These are phyloP conservation scores for Colletotrichum euphorbiae DNA, from an alignment of 2,329 filamentous ascomycete genomes.

Conservation along the genomic window DNA sequence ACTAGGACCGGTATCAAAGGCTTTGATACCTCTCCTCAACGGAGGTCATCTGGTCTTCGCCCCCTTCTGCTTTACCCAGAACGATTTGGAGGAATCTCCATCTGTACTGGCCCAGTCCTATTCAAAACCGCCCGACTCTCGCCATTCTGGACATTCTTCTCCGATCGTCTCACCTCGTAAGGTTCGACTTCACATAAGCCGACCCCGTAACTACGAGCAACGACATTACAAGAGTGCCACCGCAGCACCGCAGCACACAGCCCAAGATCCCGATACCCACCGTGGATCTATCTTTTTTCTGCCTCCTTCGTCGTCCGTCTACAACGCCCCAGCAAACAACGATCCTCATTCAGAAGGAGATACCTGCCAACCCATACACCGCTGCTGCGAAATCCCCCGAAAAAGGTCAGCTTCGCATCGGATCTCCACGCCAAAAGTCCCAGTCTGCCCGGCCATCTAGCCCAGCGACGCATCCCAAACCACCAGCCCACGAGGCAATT, in stretches of 20 bases:
- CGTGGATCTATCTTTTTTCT: conserved; percentile 25
- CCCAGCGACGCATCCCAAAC: conserved; percentile 15
- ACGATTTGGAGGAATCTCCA: conserved; percentile 18
- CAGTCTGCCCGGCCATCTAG: conserved; percentile 8
- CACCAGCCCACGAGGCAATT: conserved; percentile 22
- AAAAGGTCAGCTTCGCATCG: conserved; percentile 32
- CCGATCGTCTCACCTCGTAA: conserved; percentile 30
- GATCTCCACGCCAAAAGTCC: conserved; percentile 36
- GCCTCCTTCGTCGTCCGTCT: conserved; percentile 1
- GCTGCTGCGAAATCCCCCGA: conserved; percentile 22
- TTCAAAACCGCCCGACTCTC: conserved; percentile 13
- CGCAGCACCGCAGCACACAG: conserved; percentile 1
- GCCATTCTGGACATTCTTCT: conserved; percentile 25
- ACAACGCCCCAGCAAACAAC: background rate
- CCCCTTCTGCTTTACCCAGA: conserved; percentile 20
- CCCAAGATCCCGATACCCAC: conserved; percentile 32
- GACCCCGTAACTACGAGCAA: conserved; percentile 25
- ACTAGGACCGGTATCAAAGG: conserved; percentile 35
- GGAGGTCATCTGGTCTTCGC: conserved; percentile 29
- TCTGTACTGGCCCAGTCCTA: conserved; percentile 11
- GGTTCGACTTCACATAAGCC: conserved; percentile 38
- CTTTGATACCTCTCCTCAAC: conserved; percentile 34
- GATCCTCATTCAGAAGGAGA: background rate
- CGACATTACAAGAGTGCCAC: conserved; percentile 29
- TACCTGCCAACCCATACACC: conserved; percentile 26